Evolutionary conservation across 2,329 filamentous ascomycete species (phyloP).

Genomic region (Neopestalotiopsis clavispora): DNA sequence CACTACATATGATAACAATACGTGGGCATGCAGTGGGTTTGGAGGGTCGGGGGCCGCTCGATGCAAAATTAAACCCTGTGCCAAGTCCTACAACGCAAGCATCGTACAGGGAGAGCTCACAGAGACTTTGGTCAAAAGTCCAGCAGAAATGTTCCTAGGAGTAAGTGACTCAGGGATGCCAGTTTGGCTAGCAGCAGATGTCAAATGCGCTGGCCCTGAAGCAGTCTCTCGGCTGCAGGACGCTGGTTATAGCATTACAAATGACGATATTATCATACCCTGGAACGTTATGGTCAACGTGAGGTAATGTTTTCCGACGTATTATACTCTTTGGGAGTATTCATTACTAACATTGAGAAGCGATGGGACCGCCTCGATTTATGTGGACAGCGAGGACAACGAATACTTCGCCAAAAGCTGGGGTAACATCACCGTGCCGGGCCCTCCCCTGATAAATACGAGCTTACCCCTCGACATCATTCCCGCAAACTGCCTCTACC

Average conservation of each 20-base stretch:
- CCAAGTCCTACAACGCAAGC: background rate
- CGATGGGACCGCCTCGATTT: background rate
- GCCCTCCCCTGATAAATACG: slow-evolving; percentile 1
- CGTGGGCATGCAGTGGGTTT: slow-evolving; percentile 2
- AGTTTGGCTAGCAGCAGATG: slow-evolving; percentile 1
- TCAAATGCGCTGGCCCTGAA: background rate
- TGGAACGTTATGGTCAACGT: background rate
- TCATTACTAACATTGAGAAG: background rate
- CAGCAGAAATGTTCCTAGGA: background rate
- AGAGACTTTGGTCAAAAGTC: background rate
- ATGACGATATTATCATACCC: slow-evolving; percentile 7
- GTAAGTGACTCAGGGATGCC: rapidly evolving
- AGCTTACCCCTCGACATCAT: slow-evolving; percentile 1
- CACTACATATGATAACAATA: background rate
- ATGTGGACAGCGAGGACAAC: too few species aligned
- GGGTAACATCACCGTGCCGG: background rate
- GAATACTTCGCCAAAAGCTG: too few species aligned
- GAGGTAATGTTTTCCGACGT: background rate
- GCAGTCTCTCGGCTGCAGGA: background rate
- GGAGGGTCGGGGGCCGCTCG: slow-evolving; percentile 10
- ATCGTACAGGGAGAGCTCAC: background rate
- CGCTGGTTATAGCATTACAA: background rate
- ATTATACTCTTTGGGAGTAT: background rate
- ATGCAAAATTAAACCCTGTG: slow-evolving; percentile 3
- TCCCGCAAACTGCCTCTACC: slow-evolving; percentile 4